Evolutionary conservation across 495 filamentous ascomycete genomes (phyloP), one percentile per base, ranked within the genome.

Genomic region (Penicillium longicatenatum): DNA sequence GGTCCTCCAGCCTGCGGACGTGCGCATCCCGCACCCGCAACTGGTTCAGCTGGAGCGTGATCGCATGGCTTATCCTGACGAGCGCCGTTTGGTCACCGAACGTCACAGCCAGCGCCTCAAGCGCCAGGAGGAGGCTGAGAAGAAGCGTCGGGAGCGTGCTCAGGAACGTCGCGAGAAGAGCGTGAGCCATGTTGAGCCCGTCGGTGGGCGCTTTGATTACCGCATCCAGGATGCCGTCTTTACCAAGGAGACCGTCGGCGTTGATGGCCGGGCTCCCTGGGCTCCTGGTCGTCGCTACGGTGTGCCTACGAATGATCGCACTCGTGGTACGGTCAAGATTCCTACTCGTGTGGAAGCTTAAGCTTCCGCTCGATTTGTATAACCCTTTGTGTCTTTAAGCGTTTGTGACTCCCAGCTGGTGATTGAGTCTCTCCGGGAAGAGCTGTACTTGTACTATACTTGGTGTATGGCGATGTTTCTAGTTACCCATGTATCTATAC

Each of bases 21-120:
- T 85, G 46, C 88, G 91, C 65, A 90, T 98, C 47, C 92, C 92
- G 7, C 91, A 97, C 69, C 92, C 93, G 2, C 89, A 96, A 64
- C 77, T 98, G 42, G 78, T 96, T 19, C 67, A 79, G 30, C 70
- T 86, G 52, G 87, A 90, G 60, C 67, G 70, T 31, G 66, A 75
- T 47, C 66, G 69, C 46, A 49, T 62, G 7, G 42, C 59, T 5
- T 43, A 64, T 43, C 70, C 73, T 1, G 54, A 64, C 66, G 58
- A 67, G 72, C 46, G 42, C 35, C 51, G 70, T 4, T 72, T 83
- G 35, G 64, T 72, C 2, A 55, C 70, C 4, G 60, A 71, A 26
- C 70, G 74, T 44, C 76, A 81, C 45, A 50, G 68, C 10, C 59
- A 79, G 60, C 73, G 78, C 12, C 72, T 86, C 49, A 68, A 73